Base-by-base conservation (phyloP, 306 rosid species). In the Dryas octopetala region DNA sequence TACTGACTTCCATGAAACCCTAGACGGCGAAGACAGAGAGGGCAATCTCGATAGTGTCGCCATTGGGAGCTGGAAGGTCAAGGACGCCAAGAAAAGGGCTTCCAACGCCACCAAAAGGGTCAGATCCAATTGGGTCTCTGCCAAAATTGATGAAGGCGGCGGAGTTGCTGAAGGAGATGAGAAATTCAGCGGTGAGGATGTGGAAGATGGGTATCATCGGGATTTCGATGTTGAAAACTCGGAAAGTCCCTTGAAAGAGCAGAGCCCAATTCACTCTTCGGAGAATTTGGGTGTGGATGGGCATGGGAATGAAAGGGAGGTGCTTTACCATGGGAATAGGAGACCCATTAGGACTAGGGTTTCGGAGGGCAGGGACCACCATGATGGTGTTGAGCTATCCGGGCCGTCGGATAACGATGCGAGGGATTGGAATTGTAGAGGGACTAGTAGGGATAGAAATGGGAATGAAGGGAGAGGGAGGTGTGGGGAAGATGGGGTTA, bases 11-110 rank as follows among this genome's bases (percentile, higher is more conserved):
- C 81, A 65, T 62, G 91, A 91, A 75, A 81, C 92, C 88, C 90
- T 89, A 76, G 97, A 91, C 0, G 75, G 57, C 9, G 85, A 89
- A 6, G 90, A 85, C 4, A 77, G 85, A 54, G 97, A 95, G 40
- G 84, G 81, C 19, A 91, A 91, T 85, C 78, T 90, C 44, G 98
- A 95, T 9, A 71, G 81, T 43, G 86, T 87, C 51, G 89, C 97
- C 58, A 89, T 92, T 84, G 97, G 97, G 7, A 88, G 97, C 86
- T 90, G 99, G 99, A 95, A 85, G 79, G 82, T 88, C 26, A 90
- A 83, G 62, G 97, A 91, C 11, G 79, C 96, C n/a, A 95, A 92
- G 74, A 91, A 88, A 77, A 83, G 97, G 74, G 97, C 89, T 68
- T 70, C 89, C 4, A 32, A 72, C 4, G 85, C 85, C 55, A 83